Base-by-base conservation (phyloP, 192 early-diverging fungal genomes). In the Rhizophagus clarus region DNA sequence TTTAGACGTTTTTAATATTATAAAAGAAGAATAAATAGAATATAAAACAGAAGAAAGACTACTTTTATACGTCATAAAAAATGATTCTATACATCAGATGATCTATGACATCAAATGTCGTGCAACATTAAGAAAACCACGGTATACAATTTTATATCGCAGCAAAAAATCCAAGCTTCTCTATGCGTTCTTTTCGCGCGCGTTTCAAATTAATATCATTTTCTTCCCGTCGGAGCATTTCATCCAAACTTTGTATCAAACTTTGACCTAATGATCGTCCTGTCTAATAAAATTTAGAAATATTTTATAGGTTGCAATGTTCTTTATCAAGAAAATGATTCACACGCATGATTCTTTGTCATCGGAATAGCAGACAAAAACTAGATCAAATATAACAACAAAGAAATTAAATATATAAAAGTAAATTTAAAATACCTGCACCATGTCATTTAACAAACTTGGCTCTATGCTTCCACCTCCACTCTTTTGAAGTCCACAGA, bases 401-500 rank as follows among this genome's bases (percentile, higher is more conserved):
- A 76, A 64, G 17, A 42, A 74, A 40, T 47, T 49, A 45, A 40
- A 22, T 45, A 22, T 68, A 76, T 20, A 56, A 31, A 28, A 40
- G 6, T 20, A 20, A 47, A 49, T 24, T 45, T 45, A 45, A 79
- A 34, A 28, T 86, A 90, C 90, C 87, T 91, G 89, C n/a, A 96
- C 84, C 95, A 95, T 95, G 75, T 96, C 94, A 17, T 87, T 85
- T 67, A 96, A 71, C 69, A 95, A 64, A 86, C 90, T 91, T 31
- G 94, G 93, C 61, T 95, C 93, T 51, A 97, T 86, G 7, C 92
- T 87, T 26, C 95, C 95, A 22, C 85, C 77, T 7, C 88, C 93
- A 51, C 90, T 86, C 80, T 98, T 99, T 79, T 98, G 96, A 49
- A 97, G 83, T 11, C 91, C 93, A 83, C 97, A 97, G 4, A 98